Base-by-base conservation (phyloP, 2,329 filamentous ascomycete species). In the Colletotrichum liriopes region DNA sequence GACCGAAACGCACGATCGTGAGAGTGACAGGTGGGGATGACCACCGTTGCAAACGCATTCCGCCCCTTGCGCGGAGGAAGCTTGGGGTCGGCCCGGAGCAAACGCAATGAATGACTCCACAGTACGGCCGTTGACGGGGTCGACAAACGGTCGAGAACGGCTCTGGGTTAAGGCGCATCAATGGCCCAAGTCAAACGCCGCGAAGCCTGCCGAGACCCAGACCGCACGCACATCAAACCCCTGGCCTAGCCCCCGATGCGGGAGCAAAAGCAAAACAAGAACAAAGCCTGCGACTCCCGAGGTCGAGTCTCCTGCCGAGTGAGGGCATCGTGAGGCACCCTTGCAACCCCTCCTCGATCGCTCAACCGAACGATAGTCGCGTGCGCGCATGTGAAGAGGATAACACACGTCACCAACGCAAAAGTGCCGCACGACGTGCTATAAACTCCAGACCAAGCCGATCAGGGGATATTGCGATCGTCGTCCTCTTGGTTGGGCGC, bases 391-490 rank as follows among this genome's bases (percentile, higher is more conserved):
- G 69, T 69, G 69, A 72, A 71, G 23, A 43, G n/a, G 8, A 23
- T 32, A 65, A 37, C 63, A 69, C 20, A 69, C 65, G 69, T 72
- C 69, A 63, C 59, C 59, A 49, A 60, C 59, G 60, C 69, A 69
- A 72, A 71, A 69, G 52, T 41, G 52, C 65, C 43, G 65, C 43
- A n/a, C 29, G 41, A 45, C 26, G n/a, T 59, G 37, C n/a, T 63
- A n/a, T 72, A 29, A 52, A 58, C 58, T 72, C 60, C 65, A 64
- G 47, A 39, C 45, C 45, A 29, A 39, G 58, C 32, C 59, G 47
- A 54, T 37, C 23, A 35, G 20, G 9, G 37, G 23, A 64, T 63
- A 72, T 72, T 72, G 39, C 37, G 69, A 72, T 72, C 69, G 32
- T 29, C 59, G 43, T 45, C 51, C n/a, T 63, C 16, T 62, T 37